phyloP scores from a whole-genome alignment of 192 early-diverging fungal genomes.

The Spizellomyces sp. region DNA sequence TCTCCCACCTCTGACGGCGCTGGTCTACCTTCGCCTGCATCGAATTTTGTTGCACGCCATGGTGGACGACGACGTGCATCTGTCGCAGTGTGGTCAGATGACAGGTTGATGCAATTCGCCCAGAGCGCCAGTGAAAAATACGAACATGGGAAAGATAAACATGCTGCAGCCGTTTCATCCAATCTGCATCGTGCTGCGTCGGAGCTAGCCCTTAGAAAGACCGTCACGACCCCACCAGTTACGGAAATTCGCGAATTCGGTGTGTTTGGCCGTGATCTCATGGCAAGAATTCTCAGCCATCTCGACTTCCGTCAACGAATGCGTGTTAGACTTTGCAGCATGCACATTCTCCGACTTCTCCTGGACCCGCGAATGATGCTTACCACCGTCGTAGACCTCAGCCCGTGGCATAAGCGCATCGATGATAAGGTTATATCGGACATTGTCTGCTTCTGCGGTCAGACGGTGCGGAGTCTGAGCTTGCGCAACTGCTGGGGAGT shows the following conservation, averaged over 20 bases:
- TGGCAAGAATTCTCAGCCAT: conserved; percentile 45
- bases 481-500: conserved; percentile 74
- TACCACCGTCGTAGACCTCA: conserved; percentile 56
- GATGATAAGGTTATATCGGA: conserved; percentile 48
- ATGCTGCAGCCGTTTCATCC: neutral
- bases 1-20: neutral
- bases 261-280: conserved; percentile 20
- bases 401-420: conserved; percentile 60
- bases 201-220: neutral
- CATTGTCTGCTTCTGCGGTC: conserved; percentile 47
- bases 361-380: conserved; percentile 44
- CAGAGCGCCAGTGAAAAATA: conserved; percentile 42
- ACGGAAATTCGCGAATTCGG: conserved; percentile 28
- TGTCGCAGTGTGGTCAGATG: conserved; percentile 81
- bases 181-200: neutral
- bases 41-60: conserved; percentile 17
- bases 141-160: conserved; percentile 7
- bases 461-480: conserved; percentile 46
- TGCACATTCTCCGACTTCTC: conserved; percentile 44
- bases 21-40: neutral
- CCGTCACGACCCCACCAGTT: neutral
- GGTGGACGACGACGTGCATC: conserved; percentile 56
- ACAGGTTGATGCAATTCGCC: conserved; percentile 66
- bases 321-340: conserved; percentile 48
- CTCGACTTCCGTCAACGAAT: conserved; percentile 51